Conservation (phyloP, 1,284 basidiomycete species). For the Tilletia indica region DNA sequence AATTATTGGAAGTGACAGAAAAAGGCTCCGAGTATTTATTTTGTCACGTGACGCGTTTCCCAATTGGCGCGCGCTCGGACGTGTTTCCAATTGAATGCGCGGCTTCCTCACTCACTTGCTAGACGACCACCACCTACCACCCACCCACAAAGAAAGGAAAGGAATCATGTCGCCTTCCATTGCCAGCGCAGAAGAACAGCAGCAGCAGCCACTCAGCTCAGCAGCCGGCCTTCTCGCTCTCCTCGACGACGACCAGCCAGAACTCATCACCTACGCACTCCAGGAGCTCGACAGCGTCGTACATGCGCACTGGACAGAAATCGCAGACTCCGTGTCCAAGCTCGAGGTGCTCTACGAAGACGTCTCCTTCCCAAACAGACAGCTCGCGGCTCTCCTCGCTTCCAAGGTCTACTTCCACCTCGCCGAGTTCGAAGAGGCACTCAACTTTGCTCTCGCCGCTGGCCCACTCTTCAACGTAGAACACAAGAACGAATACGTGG, state of each 20-base stretch:
- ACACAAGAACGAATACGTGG: conserved; percentile 51
- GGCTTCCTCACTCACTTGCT: neutral
- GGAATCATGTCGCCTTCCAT: conserved; percentile 8
- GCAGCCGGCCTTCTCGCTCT: conserved; percentile 51
- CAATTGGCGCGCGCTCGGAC: neutral
- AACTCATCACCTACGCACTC: conserved; percentile 53
- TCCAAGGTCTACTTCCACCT: conserved; percentile 56
- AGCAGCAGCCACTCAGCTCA: conserved; percentile 15
- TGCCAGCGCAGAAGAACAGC: neutral
- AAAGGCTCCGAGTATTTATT: neutral
- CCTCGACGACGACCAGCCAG: conserved; percentile 52
- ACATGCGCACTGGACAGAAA: conserved; percentile 54
- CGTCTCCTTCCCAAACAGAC: conserved; percentile 46
- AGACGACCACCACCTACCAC: neutral
- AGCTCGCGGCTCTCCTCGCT: conserved; percentile 53
- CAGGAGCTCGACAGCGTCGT: conserved; percentile 51
- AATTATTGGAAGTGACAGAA: neutral
- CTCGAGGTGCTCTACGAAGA: conserved; percentile 55
- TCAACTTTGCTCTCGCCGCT: conserved; percentile 54
- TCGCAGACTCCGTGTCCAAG: conserved; percentile 52
- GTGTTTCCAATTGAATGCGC: neutral
- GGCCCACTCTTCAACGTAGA: conserved; percentile 52
- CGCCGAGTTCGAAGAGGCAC: conserved; percentile 53
- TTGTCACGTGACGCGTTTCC: neutral
- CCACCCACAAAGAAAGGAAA: neutral